These are phyloP conservation scores for Colletotrichum navitas DNA, from an alignment of 2,329 filamentous ascomycete species.

Conservation along the genomic window DNA sequence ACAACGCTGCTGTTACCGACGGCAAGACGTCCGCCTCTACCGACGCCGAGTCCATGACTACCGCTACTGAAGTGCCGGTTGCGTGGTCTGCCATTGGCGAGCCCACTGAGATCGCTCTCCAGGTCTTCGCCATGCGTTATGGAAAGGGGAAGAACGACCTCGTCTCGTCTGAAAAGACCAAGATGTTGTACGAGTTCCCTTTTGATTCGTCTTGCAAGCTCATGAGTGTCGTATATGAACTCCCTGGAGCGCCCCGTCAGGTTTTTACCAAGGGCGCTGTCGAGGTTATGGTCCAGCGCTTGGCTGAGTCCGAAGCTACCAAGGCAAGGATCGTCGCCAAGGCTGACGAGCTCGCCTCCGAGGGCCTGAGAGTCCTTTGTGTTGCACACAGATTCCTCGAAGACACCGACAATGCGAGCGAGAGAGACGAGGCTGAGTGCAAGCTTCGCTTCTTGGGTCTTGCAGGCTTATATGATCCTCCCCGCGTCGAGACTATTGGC, in stretches of 20 bases:
- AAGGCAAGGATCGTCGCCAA: conserved; percentile 61
- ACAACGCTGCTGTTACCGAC: conserved; percentile 66
- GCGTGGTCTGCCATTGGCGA: conserved; percentile 73
- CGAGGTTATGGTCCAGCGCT: conserved; percentile 67
- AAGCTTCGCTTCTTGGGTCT: conserved; percentile 75
- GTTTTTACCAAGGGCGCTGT: conserved; percentile 71
- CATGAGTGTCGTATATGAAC: conserved; percentile 77
- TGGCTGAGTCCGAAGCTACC: conserved; percentile 60
- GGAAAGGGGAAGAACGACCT: conserved; percentile 60
- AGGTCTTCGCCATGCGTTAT: conserved; percentile 80
- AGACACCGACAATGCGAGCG: conserved; percentile 53
- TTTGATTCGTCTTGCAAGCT: conserved; percentile 81
- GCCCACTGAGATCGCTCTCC: conserved; percentile 80
- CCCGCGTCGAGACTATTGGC: conserved; percentile 73
- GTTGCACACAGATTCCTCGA: conserved; percentile 67
- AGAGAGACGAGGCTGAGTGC: conserved; percentile 67
- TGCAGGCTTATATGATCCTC: conserved; percentile 79
- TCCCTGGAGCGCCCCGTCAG: conserved; percentile 49
- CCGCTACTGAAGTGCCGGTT: conserved; percentile 53
- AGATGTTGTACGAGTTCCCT: conserved; percentile 73
- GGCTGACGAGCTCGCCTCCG: conserved; percentile 68
- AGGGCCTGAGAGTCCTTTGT: conserved; percentile 77
- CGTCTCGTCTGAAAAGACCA: conserved; percentile 52
- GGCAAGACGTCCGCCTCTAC: conserved; percentile 53
- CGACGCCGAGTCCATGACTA: conserved; percentile 62